Base-by-base conservation (phyloP, 2,329 filamentous ascomycete species). In the Claviceps lovelessii region DNA sequence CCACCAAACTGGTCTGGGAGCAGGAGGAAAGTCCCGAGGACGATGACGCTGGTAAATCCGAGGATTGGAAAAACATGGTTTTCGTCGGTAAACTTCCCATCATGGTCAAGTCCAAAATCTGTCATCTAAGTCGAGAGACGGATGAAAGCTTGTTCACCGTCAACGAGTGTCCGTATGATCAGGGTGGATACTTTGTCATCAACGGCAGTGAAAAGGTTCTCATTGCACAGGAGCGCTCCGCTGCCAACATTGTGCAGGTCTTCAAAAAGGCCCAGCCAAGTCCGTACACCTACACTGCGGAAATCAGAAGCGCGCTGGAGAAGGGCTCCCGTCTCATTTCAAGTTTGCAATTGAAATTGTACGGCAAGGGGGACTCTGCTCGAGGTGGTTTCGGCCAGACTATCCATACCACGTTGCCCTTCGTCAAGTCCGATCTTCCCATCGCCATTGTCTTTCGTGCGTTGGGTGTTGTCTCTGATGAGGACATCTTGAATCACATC, bases 161-260 rank as follows among this genome's bases (percentile, higher is more conserved):
- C 70, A 95, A 95, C 66, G 93, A 98, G 72, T 98, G 93, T 62
- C 93, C 93, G 0, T 98, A 96, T 69, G 93, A 98, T 65, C 93
- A 96, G 66, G 93, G 93, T 61, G 93, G 93, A 61, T 98, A 98
- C 72, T 98, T 98, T 67, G 89, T 98, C 64, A 98, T 98, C 77
- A 98, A 98, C 73, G 93, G 93, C 47, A 95, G 88, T 70, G 93
- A 98, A 68, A 98, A 98, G 77, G 93, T 98, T 28, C 74, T 98
- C 62, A 98, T 98, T 64, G 93, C 93, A 1, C 93, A 98, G 69
- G 93, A 98, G 71, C 86, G 93, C 58, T 96, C 90, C 67, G 93
- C 93, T 45, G 93, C 91, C 66, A 98, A 98, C 67, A 98, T 97
- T 56, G 93, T 98, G 5, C 93, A 98, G 72, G 91, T 98, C 33